Evolutionary conservation across 352 stramenopile species (phyloP).

Genomic region (Globisporangium solare): DNA sequence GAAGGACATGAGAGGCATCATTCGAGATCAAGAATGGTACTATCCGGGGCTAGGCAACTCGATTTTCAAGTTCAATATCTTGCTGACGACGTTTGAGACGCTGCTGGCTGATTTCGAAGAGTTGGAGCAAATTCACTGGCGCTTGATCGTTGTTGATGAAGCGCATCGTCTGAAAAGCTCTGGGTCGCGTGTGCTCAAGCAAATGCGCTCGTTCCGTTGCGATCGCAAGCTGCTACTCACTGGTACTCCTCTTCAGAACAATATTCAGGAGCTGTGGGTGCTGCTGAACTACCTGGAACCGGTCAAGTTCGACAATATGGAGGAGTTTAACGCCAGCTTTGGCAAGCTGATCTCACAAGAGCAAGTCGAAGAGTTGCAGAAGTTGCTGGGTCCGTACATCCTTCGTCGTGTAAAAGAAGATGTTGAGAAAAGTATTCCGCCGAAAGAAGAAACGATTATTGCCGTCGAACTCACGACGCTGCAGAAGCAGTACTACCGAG

Average conservation of each 20-base stretch:
- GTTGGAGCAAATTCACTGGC: slow-evolving; percentile 84
- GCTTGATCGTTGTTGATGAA: slow-evolving; percentile 80
- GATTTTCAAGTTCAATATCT: slow-evolving; percentile 86
- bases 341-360: slow-evolving; percentile 89
- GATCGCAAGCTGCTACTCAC: slow-evolving; percentile 94
- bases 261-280: slow-evolving; percentile 95
- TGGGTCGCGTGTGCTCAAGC: slow-evolving; percentile 80
- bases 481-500: slow-evolving; percentile 99
- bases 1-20: slow-evolving; percentile 84
- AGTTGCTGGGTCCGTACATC: slow-evolving; percentile 92
- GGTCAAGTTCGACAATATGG: slow-evolving; percentile 86
- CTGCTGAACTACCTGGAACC: slow-evolving; percentile 96
- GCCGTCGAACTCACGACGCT: slow-evolving; percentile 96
- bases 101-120: slow-evolving; percentile 83
- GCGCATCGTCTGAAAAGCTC: slow-evolving; percentile 77
- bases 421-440: slow-evolving; percentile 94
- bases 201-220: slow-evolving; percentile 82
- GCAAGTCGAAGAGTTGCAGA: slow-evolving; percentile 94
- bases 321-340: slow-evolving; percentile 92
- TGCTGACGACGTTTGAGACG: slow-evolving; percentile 83
- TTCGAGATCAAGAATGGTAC: slow-evolving; percentile 87
- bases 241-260: slow-evolving; percentile 97
- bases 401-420: slow-evolving; percentile 97
- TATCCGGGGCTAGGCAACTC: slow-evolving; percentile 88
- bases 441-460: slow-evolving; percentile 96